Evolutionary conservation across 202 grass and related monocot genomes (phyloP).

Genomic region (Schoenoplectus tabernaemontani): DNA sequence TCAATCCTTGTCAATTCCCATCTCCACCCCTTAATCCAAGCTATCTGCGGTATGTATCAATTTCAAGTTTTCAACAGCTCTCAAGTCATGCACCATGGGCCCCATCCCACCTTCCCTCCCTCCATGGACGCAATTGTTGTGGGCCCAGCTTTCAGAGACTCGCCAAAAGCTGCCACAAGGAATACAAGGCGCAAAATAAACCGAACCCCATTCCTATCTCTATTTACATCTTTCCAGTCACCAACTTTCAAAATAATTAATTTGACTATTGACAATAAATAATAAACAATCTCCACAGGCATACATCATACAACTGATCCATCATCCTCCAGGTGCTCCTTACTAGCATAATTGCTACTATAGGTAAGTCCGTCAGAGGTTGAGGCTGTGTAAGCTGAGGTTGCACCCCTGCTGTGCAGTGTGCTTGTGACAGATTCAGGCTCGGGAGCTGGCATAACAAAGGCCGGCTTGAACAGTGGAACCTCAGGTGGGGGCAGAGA

Average conservation of each 20-base stretch:
- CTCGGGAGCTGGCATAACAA: constrained; percentile 46
- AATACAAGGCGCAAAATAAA: background rate
- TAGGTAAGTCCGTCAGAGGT: constrained; percentile 38
- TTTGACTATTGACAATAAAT: background rate
- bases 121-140: background rate
- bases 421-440: constrained; percentile 30
- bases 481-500: constrained; percentile 38
- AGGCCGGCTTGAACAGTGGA: constrained; percentile 51
- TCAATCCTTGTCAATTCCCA: background rate
- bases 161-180: background rate
- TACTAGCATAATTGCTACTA: constrained; percentile 32
- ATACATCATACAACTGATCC: background rate
- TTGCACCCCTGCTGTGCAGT: constrained; percentile 16
- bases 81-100: background rate
- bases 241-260: background rate
- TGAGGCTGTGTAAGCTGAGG: constrained; percentile 34
- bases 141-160: background rate
- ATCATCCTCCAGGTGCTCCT: constrained; percentile 25
- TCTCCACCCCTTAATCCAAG: background rate
- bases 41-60: background rate
- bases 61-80: background rate
- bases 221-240: constrained; percentile 10
- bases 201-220: background rate
- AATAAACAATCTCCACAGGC: background rate
- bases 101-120: background rate